Evolutionary conservation across 139 green algal genomes (phyloP), one percentile per base, ranked within the genome.

Genomic region (Diplosphaera chodatii): DNA sequence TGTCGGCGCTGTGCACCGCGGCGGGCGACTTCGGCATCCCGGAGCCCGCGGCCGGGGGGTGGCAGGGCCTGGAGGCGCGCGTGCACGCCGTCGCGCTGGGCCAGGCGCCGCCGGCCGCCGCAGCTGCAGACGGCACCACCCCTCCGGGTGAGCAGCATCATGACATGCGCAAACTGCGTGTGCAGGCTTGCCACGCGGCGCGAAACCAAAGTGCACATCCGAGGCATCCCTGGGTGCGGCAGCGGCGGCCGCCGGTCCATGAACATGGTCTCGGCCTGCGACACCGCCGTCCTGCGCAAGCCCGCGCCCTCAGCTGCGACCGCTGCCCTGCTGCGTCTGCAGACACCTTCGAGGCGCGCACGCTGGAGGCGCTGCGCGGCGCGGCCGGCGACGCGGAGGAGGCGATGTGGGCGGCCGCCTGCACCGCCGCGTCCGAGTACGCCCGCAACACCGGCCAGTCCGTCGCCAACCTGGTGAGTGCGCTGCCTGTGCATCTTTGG

Each of bases 401-500:
- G 10, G 48, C 48, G 16, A 59, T 59, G 48, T 59, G 48, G 48
- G 48, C 48, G 13, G 48, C 48, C 3, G 48, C 48, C 16, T 25
- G 48, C 48, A 59, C 18, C 48, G 48, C 48, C 16, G 48, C 48
- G 10, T 23, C 48, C 10, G 48, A 59, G 48, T 59, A 59, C 48
- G 48, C 48, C 48, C 48, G 48, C 48, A 59, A 59, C 48, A 59
- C 48, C 48, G 48, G 48, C 48, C 48, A 59, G 48, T 59, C 48
- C 16, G 16, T 59, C 16, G 48, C 16, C 16, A 23, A 59, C 48
- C 48, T 59, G 48, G 48, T 48, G 37, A 48, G 37, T n/a, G n/a
- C n/a, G n/a, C n/a, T n/a, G n/a, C n/a, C n/a, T n/a, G n/a, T n/a
- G n/a, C n/a, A n/a, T n/a, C n/a, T n/a, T n/a, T n/a, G n/a, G n/a